A percentile compares a stretch with the other conserved stretches of the same genome.
Conservation (phyloP, 176 grass and related monocot genomes). For the Carex cristatella region DNA sequence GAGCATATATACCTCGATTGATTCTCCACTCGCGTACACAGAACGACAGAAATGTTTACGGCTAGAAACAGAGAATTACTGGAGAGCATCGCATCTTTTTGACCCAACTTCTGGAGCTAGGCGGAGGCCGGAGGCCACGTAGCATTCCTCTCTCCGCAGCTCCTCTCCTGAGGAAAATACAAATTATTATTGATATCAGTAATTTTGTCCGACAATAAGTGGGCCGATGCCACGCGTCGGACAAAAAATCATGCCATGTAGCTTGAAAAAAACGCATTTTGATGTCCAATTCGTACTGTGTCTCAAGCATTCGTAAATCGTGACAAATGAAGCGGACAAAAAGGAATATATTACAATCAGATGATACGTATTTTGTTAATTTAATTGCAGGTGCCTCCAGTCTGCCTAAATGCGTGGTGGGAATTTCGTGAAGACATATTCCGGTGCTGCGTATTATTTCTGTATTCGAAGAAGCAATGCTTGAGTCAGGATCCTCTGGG, state of each 20-base stretch:
- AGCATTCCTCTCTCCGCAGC: neutral
- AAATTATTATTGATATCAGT: neutral
- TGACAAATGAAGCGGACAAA: no score
- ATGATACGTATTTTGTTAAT: no score
- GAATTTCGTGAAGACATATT: neutral
- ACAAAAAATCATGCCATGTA: neutral
- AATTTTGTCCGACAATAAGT: neutral
- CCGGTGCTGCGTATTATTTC: no score
- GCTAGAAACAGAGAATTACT: no score
- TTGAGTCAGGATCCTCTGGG: no score
- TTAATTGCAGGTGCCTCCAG: no score
- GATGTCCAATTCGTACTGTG: no score
- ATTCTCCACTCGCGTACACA: neutral
- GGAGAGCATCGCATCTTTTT: neutral
- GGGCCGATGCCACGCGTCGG: no score
- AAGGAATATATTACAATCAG: no score
- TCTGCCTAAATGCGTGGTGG: neutral
- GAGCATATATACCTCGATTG: neutral
- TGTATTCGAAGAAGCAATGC: no score
- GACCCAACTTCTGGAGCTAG: neutral
- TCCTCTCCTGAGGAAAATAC: neutral
- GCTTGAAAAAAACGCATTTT: no score
- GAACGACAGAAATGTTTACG: neutral
- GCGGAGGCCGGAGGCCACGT: constrained; percentile 4
- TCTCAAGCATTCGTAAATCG: no score